Percentiles rank a stretch among this genome's conserved stretches.
Evolutionary conservation across 106 monocot genomes (phyloP).

Genomic region (Narthecium ossifragum): DNA sequence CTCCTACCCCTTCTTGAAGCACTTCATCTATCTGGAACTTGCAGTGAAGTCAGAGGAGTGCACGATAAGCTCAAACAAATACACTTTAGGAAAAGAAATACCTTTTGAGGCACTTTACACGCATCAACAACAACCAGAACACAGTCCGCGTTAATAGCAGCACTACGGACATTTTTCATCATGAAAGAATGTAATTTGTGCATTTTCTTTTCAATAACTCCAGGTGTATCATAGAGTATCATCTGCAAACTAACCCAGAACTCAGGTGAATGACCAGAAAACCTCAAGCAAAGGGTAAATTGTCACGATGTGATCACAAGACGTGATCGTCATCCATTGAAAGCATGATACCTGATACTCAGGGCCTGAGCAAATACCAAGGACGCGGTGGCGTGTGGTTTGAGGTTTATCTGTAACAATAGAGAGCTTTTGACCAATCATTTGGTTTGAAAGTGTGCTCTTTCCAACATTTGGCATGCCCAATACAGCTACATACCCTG

Average conservation of each 20-base stretch:
- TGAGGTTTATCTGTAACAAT: slow-evolving; percentile 99
- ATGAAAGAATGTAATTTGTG: slow-evolving; percentile 93
- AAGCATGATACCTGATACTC: slow-evolving; percentile 83
- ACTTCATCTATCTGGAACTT: slow-evolving; percentile 75
- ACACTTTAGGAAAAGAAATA: slow-evolving; percentile 16
- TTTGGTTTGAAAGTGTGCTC: slow-evolving; percentile 98
- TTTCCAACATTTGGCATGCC: slow-evolving; percentile 99
- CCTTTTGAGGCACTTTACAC: slow-evolving; percentile 83
- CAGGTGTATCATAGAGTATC: slow-evolving; percentile 96
- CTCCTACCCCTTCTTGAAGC: slow-evolving; percentile 75
- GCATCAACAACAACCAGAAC: slow-evolving; percentile 91
- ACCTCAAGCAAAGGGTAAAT: neutral
- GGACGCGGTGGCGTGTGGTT: slow-evolving; percentile 90
- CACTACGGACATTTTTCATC: slow-evolving; percentile 96
- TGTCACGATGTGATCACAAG: neutral
- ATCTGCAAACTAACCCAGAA: slow-evolving; percentile 80
- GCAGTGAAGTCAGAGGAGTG: slow-evolving; percentile 1
- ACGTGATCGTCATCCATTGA: slow-evolving; percentile 3
- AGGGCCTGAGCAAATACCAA: slow-evolving; percentile 87
- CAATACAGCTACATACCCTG: slow-evolving; percentile 94
- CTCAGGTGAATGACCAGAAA: slow-evolving; percentile 25
- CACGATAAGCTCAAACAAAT: neutral
- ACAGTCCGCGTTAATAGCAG: slow-evolving; percentile 89
- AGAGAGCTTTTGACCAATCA: slow-evolving; percentile 95
- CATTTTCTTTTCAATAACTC: slow-evolving; percentile 85